Evolutionary conservation across 2,329 filamentous ascomycete genomes (phyloP), one percentile per base, ranked within the genome.

Genomic region (Metarhizium rileyi): DNA sequence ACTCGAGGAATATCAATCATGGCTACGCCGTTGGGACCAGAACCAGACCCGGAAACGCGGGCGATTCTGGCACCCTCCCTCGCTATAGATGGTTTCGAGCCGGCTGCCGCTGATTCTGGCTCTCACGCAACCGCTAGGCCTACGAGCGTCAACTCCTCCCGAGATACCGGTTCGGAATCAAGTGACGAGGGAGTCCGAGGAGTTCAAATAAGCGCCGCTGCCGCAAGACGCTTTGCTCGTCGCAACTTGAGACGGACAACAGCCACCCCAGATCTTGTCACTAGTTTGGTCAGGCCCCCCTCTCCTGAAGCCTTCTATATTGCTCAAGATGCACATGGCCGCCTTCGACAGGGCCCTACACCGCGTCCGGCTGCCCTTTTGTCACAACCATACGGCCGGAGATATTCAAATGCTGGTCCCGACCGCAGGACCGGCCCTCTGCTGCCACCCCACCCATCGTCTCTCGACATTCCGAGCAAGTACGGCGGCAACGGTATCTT

Each of bases 221-320:
- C 65, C 14, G 64, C 64, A 18, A 60, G 66, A 12, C 63, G 65
- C 38, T 64, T 68, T 40, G 64, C 63, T 35, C 63, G 65, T 25
- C 63, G 64, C n/a, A 66, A 59, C 51, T 59, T 67, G 44, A 61
- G 63, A 43, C 61, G 61, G 30, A 59, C 59, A 23, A 62, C 64
- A 16, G 63, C 64, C n/a, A 69, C 66, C 12, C 66, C 66, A 46
- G 66, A 69, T 49, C 63, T 69, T 49, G 64, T 68, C 53, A 69
- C 64, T 35, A 68, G 66, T 55, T 64, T 68, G 46, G 65, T 69
- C 44, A 64, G 66, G 4, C 64, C 65, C 2, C 62, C 63, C 1
- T 68, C 66, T 3, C 65, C 66, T n/a, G 66, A 68, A 50, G 54
- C 62, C 27, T 57, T 65, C 43, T 67, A 66, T 47, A 53, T 59